Evolutionary conservation across 768 basidiomycete genomes (phyloP).

Genomic region (Kwoniella sp.): DNA sequence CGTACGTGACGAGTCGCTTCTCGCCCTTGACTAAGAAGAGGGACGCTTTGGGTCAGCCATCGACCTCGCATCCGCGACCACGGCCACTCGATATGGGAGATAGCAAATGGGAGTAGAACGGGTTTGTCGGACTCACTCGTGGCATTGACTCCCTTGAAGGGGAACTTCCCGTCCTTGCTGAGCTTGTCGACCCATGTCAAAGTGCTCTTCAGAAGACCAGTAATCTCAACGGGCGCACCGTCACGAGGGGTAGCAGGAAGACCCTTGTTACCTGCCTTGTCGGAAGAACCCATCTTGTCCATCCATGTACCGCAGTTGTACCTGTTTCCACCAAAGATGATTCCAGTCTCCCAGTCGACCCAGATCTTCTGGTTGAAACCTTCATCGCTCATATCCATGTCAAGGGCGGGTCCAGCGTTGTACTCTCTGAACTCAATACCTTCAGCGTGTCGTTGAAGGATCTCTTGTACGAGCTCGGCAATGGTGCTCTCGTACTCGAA

Average conservation of each 20-base stretch:
- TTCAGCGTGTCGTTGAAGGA: constrained; percentile 86
- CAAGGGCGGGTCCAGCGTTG: constrained; percentile 95
- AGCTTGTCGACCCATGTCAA: constrained; percentile 82
- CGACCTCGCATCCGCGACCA: no score
- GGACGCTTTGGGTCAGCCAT: no score
- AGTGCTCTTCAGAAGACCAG: constrained; percentile 87
- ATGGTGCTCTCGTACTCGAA: constrained; percentile 79
- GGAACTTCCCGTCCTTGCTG: constrained; percentile 69
- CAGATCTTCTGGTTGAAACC: constrained; percentile 91
- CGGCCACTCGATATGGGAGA: background rate
- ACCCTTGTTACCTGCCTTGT: constrained; percentile 88
- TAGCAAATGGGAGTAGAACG: no score
- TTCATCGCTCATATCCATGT: constrained; percentile 89
- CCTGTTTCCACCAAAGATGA: constrained; percentile 81
- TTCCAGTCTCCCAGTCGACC: constrained; percentile 94
- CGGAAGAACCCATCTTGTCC: constrained; percentile 96
- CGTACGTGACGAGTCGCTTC: constrained; percentile 74
- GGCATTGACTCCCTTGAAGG: constrained; percentile 84
- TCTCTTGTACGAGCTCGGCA: constrained; percentile 95
- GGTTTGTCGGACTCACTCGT: constrained; percentile 62
- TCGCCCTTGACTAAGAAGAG: constrained; percentile 66
- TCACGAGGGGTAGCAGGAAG: constrained; percentile 94
- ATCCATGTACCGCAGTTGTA: constrained; percentile 57
- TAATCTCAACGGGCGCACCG: constrained; percentile 94
- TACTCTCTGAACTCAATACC: constrained; percentile 94